Evolutionary conservation across 352 stramenopile genomes (phyloP), one percentile per base, ranked within the genome.

Genomic region (Globisporangium nodosum): DNA sequence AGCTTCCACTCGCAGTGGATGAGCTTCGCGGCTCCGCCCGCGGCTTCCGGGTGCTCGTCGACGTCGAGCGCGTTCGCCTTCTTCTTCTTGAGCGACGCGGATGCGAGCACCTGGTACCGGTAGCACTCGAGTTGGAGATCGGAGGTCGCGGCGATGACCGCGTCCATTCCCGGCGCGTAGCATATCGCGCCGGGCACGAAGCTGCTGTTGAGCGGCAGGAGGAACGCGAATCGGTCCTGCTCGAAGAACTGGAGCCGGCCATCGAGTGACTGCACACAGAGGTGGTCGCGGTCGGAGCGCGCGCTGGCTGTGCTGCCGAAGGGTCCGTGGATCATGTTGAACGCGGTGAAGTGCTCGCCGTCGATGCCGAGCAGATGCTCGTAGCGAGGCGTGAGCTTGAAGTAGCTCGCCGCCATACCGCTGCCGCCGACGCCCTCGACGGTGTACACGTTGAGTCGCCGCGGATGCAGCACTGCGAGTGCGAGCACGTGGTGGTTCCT

Each of bases 191-290:
- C 88, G 0, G 90, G 88, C 0, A 96, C 57, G 43, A 97, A 81
- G 50, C 74, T 86, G 52, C 88, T 81, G 55, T 90, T 89, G 3
- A 97, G 68, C 18, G 88, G 74, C 54, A 93, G 70, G 48, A 92
- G 62, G 69, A 97, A 97, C 3, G 87, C 82, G 63, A 92, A 85
- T 2, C 85, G 74, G 49, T 97, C 89, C 58, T 97, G 90, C 63
- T 97, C 88, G 49, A 97, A 97, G 53, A 97, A 90, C 62, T 96
- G 85, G n/a, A 97, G 68, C 5, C 88, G 74, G 0, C 90, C 87
- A 64, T 97, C 90, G 47, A 97, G 80, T 43, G 84, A 93, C 68
- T 97, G 90, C 8, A 97, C 88, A n/a, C 83, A 92, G 4, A 97
- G 62, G 56, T 95, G 83, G 50, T 97, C 88, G 4, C 77, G 69